Percentiles rank a stretch among this genome's conserved stretches.
These are phyloP conservation scores for Pisolithus marmoratus DNA, from an alignment of 768 basidiomycete species.

Conservation along the genomic window DNA sequence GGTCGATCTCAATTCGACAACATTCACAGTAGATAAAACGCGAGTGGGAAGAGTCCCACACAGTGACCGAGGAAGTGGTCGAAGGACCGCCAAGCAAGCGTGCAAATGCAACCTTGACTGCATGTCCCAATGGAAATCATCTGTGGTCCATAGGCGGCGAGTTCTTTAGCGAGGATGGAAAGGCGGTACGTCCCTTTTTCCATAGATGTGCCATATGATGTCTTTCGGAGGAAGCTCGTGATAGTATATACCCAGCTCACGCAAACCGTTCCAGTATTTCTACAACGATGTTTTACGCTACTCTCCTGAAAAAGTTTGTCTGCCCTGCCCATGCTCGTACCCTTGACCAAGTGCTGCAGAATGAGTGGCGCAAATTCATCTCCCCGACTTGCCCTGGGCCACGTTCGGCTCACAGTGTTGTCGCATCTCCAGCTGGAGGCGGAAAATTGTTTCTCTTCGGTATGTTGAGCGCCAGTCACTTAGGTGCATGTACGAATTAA, in stretches of 20 bases:
- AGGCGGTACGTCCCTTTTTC: slow-evolving; percentile 45
- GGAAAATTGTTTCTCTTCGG: slow-evolving; percentile 85
- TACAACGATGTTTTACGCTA: slow-evolving; percentile 88
- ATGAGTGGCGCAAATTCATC: slow-evolving; percentile 87
- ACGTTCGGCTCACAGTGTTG: slow-evolving; percentile 80
- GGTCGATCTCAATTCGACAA: not conserved
- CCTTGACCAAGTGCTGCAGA: slow-evolving; percentile 30
- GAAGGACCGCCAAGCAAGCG: slow-evolving; percentile 78
- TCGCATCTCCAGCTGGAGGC: slow-evolving; percentile 67
- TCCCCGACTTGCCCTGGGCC: slow-evolving; percentile 85
- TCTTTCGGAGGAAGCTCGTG: too few species aligned
- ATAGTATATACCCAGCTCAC: not conserved
- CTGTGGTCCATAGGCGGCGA: slow-evolving; percentile 85
- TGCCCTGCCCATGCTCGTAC: not conserved
- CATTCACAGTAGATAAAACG: slow-evolving; percentile 57
- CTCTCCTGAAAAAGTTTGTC: slow-evolving; percentile 66
- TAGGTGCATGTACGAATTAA: too few species aligned
- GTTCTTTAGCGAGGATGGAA: slow-evolving; percentile 82
- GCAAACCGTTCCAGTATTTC: slow-evolving; percentile 51
- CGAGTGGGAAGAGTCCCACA: slow-evolving; percentile 80
- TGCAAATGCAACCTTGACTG: slow-evolving; percentile 76
- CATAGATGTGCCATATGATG: not conserved
- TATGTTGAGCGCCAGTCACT: slow-evolving; percentile 14
- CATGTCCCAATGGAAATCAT: slow-evolving; percentile 76
- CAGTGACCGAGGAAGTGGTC: slow-evolving; percentile 79